Conservation (phyloP, 2,329 filamentous ascomycete genomes). For the Pestalotiopsis sp. region DNA sequence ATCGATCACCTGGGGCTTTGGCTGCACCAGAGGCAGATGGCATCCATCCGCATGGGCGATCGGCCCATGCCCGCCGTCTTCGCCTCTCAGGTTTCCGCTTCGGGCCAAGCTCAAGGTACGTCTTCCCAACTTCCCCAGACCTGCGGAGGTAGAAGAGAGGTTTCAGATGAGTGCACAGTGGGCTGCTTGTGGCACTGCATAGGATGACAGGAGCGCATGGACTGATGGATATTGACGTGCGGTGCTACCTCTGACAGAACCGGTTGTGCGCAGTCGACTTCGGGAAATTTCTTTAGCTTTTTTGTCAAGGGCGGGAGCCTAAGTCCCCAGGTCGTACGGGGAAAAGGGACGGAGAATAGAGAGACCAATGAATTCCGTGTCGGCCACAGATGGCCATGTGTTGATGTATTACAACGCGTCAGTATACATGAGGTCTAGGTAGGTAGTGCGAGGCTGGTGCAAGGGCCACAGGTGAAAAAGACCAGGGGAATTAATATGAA, state of each 20-base stretch:
- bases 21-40: slow-evolving; percentile 26
- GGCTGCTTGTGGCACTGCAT: slow-evolving; percentile 30
- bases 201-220: slow-evolving; percentile 30
- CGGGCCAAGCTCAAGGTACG: slow-evolving; percentile 16
- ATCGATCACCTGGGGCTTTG: slow-evolving; percentile 12
- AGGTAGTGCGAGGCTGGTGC: background rate
- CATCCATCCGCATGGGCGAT: slow-evolving; percentile 23
- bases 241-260: slow-evolving; percentile 26
- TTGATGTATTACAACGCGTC: slow-evolving; percentile 25
- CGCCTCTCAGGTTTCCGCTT: slow-evolving; percentile 20
- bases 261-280: slow-evolving; percentile 37
- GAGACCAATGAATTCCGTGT: slow-evolving; percentile 22
- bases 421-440: background rate
- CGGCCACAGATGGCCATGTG: slow-evolving; percentile 29
- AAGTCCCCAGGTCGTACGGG: slow-evolving; percentile 28
- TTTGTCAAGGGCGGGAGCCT: slow-evolving; percentile 29
- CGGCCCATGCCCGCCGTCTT: slow-evolving; percentile 21
- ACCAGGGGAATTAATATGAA: no score
- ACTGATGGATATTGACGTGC: slow-evolving; percentile 15
- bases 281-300: slow-evolving; percentile 31
- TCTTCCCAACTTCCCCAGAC: slow-evolving; percentile 17
- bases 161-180: slow-evolving; percentile 33
- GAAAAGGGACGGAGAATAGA: slow-evolving; percentile 30
- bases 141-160: slow-evolving; percentile 21
- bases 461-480: background rate